These are phyloP conservation scores for Pseudonectria buxi DNA, from an alignment of 2,329 filamentous ascomycete genomes.

Conservation along the genomic window DNA sequence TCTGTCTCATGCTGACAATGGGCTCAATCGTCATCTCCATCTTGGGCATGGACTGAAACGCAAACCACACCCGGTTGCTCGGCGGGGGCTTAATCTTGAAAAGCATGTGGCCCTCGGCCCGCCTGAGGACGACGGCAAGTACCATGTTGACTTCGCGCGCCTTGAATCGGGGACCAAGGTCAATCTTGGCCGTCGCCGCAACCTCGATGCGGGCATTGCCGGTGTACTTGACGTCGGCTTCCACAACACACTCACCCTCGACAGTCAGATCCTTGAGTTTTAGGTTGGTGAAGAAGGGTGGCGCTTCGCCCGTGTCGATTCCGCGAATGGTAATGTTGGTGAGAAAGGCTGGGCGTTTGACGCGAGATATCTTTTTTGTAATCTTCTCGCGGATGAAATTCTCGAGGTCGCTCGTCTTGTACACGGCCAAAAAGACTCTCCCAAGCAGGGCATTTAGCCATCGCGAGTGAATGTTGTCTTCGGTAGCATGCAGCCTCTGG, in stretches of 20 bases:
- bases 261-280: conserved; percentile 83
- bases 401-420: conserved; percentile 77
- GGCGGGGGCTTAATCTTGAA: conserved; percentile 90
- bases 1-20: conserved; percentile 89
- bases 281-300: conserved; percentile 83
- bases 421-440: conserved; percentile 78
- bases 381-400: conserved; percentile 76
- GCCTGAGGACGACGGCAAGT: conserved; percentile 77
- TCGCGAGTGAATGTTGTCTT: conserved; percentile 81
- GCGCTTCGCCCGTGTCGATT: conserved; percentile 79
- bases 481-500: conserved; percentile 82
- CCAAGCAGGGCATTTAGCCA: conserved; percentile 93
- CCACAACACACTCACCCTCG: conserved; percentile 81
- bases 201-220: conserved; percentile 88
- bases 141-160: conserved; percentile 83
- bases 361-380: conserved; percentile 90
- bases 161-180: conserved; percentile 83
- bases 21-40: conserved; percentile 93
- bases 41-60: conserved; percentile 88
- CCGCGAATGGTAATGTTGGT: conserved; percentile 75
- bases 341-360: conserved; percentile 86
- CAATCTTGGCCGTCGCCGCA: conserved; percentile 85
- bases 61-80: conserved; percentile 93
- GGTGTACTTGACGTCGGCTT: conserved; percentile 81
- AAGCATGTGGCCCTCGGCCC: conserved; percentile 75